phyloP scores from a whole-genome alignment of 257 asterid species.

The Sherardia arvensis region DNA sequence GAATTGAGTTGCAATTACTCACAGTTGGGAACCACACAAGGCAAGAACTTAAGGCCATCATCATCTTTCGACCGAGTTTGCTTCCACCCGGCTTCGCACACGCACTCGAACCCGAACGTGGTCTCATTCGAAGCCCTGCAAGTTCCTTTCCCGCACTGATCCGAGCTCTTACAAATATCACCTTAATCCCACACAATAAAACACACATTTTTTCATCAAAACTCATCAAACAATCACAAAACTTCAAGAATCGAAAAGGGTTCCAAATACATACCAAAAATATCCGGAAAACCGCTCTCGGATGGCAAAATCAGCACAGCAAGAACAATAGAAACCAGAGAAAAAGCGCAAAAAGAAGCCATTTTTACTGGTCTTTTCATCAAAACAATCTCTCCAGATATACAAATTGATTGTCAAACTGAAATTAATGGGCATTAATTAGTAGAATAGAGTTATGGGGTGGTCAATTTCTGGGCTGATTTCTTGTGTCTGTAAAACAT shows the following conservation, averaged over 20 bases:
- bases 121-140: slow-evolving; percentile 36
- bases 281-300: slow-evolving; percentile 30
- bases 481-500: slow-evolving; percentile 2
- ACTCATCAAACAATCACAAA: background rate
- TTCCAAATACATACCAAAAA: slow-evolving; percentile 24
- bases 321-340: slow-evolving; percentile 24
- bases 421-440: background rate
- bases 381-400: background rate
- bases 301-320: slow-evolving; percentile 20
- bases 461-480: slow-evolving; percentile 1
- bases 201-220: background rate
- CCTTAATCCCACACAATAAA: slow-evolving; percentile 15
- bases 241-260: background rate
- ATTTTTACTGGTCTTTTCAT: slow-evolving; percentile 9
- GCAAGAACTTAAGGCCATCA: slow-evolving; percentile 31
- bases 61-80: slow-evolving; percentile 38
- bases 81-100: slow-evolving; percentile 62
- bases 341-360: slow-evolving; percentile 26
- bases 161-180: slow-evolving; percentile 26
- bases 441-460: background rate
- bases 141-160: slow-evolving; percentile 50
- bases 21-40: slow-evolving; percentile 76
- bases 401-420: background rate
- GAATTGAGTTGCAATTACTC: slow-evolving; percentile 10
- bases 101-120: slow-evolving; percentile 44